A percentile compares a stretch with the other conserved stretches of the same genome.
Conservation (phyloP, 208 protist species). For the Cochliopodium minus region DNA sequence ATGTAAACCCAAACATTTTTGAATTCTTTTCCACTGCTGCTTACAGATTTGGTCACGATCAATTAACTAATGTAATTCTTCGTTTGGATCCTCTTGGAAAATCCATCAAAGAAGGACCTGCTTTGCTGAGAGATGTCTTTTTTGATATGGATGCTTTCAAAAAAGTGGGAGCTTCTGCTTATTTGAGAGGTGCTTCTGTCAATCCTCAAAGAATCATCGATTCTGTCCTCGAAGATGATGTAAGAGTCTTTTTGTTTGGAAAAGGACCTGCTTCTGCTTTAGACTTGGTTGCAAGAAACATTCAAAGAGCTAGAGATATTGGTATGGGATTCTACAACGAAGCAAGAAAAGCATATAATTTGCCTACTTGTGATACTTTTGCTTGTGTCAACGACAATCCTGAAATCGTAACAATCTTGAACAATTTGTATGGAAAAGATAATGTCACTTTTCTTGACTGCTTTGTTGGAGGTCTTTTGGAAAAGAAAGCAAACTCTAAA, state of each 20-base stretch:
- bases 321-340: slow-evolving; percentile 23
- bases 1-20: slow-evolving; percentile 12
- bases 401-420: neutral
- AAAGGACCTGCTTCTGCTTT: slow-evolving; percentile 3
- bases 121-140: slow-evolving; percentile 6
- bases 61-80: slow-evolving; percentile 9
- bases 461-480: slow-evolving; percentile 20
- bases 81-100: slow-evolving; percentile 2
- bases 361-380: neutral
- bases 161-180: neutral
- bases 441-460: slow-evolving; percentile 16
- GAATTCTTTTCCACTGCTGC: slow-evolving; percentile 22
- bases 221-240: slow-evolving; percentile 15
- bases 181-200: slow-evolving; percentile 6
- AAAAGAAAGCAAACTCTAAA: slow-evolving; percentile 6
- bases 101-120: neutral
- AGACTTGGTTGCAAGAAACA: slow-evolving; percentile 18
- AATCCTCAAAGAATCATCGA: slow-evolving; percentile 14
- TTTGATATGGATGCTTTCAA: slow-evolving; percentile 12
- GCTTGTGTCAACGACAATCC: neutral
- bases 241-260: slow-evolving; percentile 29
- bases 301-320: slow-evolving; percentile 23
- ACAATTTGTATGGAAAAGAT: neutral
- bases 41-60: slow-evolving; percentile 29
- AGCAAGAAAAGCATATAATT: slow-evolving; percentile 1